Conservation (phyloP, 2,329 filamentous ascomycete species). For the Hypoxylon sp. region DNA sequence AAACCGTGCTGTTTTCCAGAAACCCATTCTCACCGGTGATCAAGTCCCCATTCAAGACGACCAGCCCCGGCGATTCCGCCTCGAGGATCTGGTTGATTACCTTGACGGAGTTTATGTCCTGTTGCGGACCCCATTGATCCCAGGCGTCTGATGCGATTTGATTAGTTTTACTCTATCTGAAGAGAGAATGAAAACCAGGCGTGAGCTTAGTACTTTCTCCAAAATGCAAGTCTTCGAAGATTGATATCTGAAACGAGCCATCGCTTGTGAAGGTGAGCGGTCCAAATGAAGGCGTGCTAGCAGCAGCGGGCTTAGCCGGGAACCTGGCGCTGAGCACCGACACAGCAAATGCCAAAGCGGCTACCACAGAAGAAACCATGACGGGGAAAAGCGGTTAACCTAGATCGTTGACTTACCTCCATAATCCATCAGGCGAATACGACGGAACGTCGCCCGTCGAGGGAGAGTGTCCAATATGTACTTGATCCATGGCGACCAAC, state of each 20-base stretch:
- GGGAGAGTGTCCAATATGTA: conserved; percentile 41
- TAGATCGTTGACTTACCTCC: conserved; percentile 36
- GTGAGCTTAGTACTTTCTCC: conserved; percentile 65
- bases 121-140: conserved; percentile 56
- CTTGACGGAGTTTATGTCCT: conserved; percentile 64
- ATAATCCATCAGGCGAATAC: conserved; percentile 1
- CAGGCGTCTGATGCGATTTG: conserved; percentile 50
- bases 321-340: conserved; percentile 22
- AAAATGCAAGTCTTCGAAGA: conserved; percentile 77
- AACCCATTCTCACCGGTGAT: conserved; percentile 73
- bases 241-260: conserved; percentile 61
- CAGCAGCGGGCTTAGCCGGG: conserved; percentile 33
- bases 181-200: too few species aligned
- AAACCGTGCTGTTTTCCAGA: conserved; percentile 62
- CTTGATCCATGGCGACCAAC: conserved; percentile 37
- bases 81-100: conserved; percentile 68
- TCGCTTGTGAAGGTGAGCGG: conserved; percentile 51
- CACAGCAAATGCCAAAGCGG: conserved; percentile 18
- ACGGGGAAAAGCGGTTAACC: conserved; percentile 4
- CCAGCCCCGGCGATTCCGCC: conserved; percentile 64
- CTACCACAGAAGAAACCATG: conserved; percentile 13
- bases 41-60: conserved; percentile 76
- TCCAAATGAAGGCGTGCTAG: conserved; percentile 28
- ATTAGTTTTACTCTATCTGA: conserved; percentile 6
- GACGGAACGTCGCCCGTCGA: conserved; percentile 7